Conservation (phyloP, 1,284 basidiomycete genomes). For the Naganishia sp. region DNA sequence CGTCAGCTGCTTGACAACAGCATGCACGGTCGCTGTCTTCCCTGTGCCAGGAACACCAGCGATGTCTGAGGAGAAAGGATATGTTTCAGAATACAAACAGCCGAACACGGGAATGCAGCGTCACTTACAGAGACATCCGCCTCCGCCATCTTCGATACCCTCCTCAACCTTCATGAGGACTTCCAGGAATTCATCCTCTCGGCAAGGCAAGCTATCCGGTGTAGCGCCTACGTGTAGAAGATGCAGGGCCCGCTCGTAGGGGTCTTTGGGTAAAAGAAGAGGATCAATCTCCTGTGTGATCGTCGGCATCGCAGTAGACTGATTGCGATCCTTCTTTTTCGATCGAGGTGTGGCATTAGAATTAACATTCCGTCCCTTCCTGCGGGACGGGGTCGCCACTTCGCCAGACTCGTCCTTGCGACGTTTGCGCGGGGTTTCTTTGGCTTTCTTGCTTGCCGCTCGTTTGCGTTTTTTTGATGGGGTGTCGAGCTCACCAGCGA, state of each 20-base stretch:
- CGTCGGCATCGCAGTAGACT: slow-evolving; percentile 11
- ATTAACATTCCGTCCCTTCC: slow-evolving; percentile 7
- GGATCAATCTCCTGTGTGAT: slow-evolving; percentile 35
- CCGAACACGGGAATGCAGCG: no score
- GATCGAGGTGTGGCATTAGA: slow-evolving; percentile 7
- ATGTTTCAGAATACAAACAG: not conserved
- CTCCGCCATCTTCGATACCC: slow-evolving; percentile 85
- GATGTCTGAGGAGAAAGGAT: slow-evolving; percentile 65
- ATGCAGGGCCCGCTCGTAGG: slow-evolving; percentile 81
- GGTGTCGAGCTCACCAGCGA: not conserved
- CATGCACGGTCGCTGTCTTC: slow-evolving; percentile 96
- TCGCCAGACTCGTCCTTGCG: slow-evolving; percentile 28
- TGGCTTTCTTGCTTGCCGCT: slow-evolving; percentile 12
- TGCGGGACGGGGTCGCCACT: not conserved
- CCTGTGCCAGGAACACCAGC: slow-evolving; percentile 98
- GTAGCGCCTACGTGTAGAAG: slow-evolving; percentile 90
- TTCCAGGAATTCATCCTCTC: slow-evolving; percentile 80
- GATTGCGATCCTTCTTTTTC: slow-evolving; percentile 13
- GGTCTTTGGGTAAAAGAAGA: slow-evolving; percentile 64
- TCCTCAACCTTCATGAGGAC: slow-evolving; percentile 79
- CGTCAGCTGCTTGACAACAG: slow-evolving; percentile 82
- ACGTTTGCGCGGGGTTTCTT: slow-evolving; percentile 27
- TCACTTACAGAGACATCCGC: slow-evolving; percentile 87
- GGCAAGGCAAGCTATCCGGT: slow-evolving; percentile 85
- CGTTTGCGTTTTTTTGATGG: slow-evolving; percentile 28